A percentile compares a stretch with the other conserved stretches of the same genome.
Conservation (phyloP, 148 eudicot genomes). For the Talinum fruticosum region DNA sequence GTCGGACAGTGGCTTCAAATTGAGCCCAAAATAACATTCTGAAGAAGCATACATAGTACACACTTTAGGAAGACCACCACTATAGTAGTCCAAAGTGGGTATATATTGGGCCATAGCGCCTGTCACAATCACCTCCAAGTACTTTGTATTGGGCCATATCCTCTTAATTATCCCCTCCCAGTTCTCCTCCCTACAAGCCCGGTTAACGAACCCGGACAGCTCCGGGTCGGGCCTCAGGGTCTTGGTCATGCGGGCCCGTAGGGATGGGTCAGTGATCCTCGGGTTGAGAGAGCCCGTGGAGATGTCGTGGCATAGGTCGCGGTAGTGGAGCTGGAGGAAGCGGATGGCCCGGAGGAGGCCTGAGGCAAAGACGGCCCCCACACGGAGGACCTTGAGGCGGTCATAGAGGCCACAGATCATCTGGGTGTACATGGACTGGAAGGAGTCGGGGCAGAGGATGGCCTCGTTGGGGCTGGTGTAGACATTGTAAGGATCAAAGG, state of each 20-base stretch:
- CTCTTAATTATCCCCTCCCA: slow-evolving; percentile 74
- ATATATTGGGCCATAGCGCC: slow-evolving; percentile 78
- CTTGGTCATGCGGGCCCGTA: slow-evolving; percentile 38
- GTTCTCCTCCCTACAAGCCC: slow-evolving; percentile 49
- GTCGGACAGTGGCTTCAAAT: slow-evolving; percentile 54
- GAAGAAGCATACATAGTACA: slow-evolving; percentile 74
- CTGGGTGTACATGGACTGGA: slow-evolving; percentile 85
- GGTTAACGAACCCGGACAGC: slow-evolving; percentile 38
- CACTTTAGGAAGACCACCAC: slow-evolving; percentile 59
- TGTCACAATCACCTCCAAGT: slow-evolving; percentile 63
- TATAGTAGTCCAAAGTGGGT: slow-evolving; percentile 64
- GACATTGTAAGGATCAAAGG: slow-evolving; percentile 60
- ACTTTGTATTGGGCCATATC: slow-evolving; percentile 84
- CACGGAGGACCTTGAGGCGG: slow-evolving; percentile 50
- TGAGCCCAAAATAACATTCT: slow-evolving; percentile 73
- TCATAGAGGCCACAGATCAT: slow-evolving; percentile 77
- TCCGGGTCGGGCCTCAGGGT: slow-evolving; percentile 52
- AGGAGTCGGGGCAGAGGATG: slow-evolving; percentile 63
- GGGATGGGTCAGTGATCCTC: slow-evolving; percentile 40
- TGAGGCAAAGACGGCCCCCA: slow-evolving; percentile 83
- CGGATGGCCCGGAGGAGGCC: slow-evolving; percentile 78
- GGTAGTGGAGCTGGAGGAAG: slow-evolving; percentile 56
- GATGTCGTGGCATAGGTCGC: slow-evolving; percentile 52
- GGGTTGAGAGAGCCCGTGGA: slow-evolving; percentile 41
- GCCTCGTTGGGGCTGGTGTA: slow-evolving; percentile 75